These are phyloP conservation scores for Catunica adiposa DNA, from an alignment of 2,329 filamentous ascomycete species.

Conservation along the genomic window DNA sequence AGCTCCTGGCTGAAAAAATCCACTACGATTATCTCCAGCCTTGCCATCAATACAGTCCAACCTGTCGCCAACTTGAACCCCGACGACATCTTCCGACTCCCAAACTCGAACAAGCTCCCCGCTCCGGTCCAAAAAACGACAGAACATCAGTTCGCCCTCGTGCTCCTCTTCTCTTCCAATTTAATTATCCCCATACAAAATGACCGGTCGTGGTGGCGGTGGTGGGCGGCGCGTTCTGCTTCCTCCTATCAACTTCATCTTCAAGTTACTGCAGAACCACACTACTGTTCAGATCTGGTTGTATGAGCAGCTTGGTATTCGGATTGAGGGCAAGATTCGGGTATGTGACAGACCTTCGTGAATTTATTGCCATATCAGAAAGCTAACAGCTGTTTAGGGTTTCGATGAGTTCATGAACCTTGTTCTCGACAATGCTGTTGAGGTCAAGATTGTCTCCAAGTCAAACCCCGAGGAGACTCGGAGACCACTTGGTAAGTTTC, in stretches of 20 bases:
- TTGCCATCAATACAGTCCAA: background rate
- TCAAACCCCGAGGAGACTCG: conserved; percentile 58
- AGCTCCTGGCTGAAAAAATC: background rate
- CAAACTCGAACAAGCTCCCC: background rate
- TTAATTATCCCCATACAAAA: conserved; percentile 20
- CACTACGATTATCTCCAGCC: background rate
- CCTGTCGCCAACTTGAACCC: background rate
- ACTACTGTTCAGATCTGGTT: conserved; percentile 88
- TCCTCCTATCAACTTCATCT: conserved; percentile 40
- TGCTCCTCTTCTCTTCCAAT: background rate
- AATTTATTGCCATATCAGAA: background rate
- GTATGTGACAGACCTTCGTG: conserved; percentile 38
- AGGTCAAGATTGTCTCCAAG: conserved; percentile 76
- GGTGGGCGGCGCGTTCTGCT: conserved; percentile 40
- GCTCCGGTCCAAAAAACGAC: background rate
- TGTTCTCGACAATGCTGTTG: conserved; percentile 85
- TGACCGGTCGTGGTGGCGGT: conserved; percentile 44
- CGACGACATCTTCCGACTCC: background rate
- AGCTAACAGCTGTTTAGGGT: conserved; percentile 40
- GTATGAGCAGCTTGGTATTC: conserved; percentile 84
- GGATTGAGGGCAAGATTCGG: conserved; percentile 92
- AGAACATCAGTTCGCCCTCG: background rate
- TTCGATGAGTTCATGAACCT: conserved; percentile 99
- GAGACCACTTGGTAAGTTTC: conserved; percentile 53
- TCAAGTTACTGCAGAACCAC: conserved; percentile 68